phyloP scores from a whole-genome alignment of 345 rosid genomes.

The Sonneratia alba region DNA sequence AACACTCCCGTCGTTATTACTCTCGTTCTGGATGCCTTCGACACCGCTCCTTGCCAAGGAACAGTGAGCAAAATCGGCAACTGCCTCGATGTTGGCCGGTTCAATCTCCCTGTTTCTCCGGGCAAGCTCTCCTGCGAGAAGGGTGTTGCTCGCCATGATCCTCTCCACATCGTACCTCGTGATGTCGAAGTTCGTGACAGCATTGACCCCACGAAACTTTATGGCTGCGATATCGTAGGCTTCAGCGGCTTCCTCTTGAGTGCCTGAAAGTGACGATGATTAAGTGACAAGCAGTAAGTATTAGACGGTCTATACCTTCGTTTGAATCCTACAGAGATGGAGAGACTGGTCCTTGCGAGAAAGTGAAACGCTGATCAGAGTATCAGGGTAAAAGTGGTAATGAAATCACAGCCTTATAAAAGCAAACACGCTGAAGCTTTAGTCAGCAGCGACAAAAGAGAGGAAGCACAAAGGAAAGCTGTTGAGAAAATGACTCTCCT shows the following conservation, averaged over 20 bases:
- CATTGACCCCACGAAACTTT: conserved; percentile 67
- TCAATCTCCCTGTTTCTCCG: conserved; percentile 38
- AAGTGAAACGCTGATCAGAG: neutral
- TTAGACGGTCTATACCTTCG: too few species aligned
- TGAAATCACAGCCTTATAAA: conserved; percentile 12
- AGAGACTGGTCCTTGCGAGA: too few species aligned
- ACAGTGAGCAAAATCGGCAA: conserved; percentile 10
- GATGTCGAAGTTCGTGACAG: conserved; percentile 74
- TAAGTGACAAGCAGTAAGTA: too few species aligned
- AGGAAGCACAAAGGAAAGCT: conserved; percentile 6
- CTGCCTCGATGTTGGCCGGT: conserved; percentile 10
- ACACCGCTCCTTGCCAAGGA: conserved; percentile 5
- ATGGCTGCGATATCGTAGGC: conserved; percentile 76
- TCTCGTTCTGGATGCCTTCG: conserved; percentile 8
- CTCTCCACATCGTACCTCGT: conserved; percentile 63
- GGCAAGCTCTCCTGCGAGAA: conserved; percentile 64
- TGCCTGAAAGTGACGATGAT: conserved; percentile 20
- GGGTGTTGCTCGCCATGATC: conserved; percentile 68
- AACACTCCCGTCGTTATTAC: conserved; percentile 13
- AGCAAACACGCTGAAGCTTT: conserved; percentile 2
- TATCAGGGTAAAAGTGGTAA: neutral
- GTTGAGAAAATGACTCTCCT: neutral
- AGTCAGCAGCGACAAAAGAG: neutral
- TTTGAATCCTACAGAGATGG: too few species aligned
- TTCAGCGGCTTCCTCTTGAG: conserved; percentile 88